phyloP scores from a whole-genome alignment of 2,329 filamentous ascomycete species.

The Periglandula ipomoeae region DNA sequence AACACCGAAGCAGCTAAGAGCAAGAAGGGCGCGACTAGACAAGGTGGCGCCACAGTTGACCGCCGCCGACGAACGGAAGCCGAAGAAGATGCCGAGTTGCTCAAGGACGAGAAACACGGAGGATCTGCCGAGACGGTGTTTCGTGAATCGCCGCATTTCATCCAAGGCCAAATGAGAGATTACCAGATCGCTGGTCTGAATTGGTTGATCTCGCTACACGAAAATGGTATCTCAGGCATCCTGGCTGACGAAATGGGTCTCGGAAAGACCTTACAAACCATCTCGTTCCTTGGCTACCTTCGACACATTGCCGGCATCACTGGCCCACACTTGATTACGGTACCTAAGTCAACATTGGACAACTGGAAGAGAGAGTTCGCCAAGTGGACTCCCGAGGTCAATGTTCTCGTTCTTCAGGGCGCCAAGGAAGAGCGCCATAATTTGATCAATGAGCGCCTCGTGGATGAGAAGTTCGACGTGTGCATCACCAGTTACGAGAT shows the following conservation, averaged over 20 bases:
- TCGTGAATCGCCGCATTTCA: slow-evolving; percentile 84
- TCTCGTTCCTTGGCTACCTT: slow-evolving; percentile 90
- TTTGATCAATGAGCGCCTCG: slow-evolving; percentile 83
- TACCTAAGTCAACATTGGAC: slow-evolving; percentile 95
- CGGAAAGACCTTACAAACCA: slow-evolving; percentile 95
- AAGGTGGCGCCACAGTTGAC: slow-evolving; percentile 74
- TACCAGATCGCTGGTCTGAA: slow-evolving; percentile 95
- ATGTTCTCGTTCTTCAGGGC: slow-evolving; percentile 87
- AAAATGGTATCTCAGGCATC: slow-evolving; percentile 98
- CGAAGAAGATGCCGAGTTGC: slow-evolving; percentile 86
- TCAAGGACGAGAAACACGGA: slow-evolving; percentile 82
- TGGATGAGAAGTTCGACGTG: slow-evolving; percentile 93
- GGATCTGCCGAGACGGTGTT: slow-evolving; percentile 84
- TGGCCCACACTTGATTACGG: slow-evolving; percentile 82
- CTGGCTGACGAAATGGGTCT: slow-evolving; percentile 98
- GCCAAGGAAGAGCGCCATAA: slow-evolving; percentile 86
- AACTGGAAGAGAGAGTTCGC: slow-evolving; percentile 97
- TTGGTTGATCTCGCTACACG: slow-evolving; percentile 94
- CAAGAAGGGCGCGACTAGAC: slow-evolving; percentile 67
- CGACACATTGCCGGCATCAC: slow-evolving; percentile 83
- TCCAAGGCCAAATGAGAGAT: slow-evolving; percentile 85
- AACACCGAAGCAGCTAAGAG: slow-evolving; percentile 64
- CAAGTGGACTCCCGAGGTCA: slow-evolving; percentile 91
- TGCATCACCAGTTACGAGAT: slow-evolving; percentile 99
- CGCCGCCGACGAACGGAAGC: slow-evolving; percentile 85